These are phyloP conservation scores for Phytophthora sp. DNA, from an alignment of 352 stramenopile genomes.

Conservation along the genomic window DNA sequence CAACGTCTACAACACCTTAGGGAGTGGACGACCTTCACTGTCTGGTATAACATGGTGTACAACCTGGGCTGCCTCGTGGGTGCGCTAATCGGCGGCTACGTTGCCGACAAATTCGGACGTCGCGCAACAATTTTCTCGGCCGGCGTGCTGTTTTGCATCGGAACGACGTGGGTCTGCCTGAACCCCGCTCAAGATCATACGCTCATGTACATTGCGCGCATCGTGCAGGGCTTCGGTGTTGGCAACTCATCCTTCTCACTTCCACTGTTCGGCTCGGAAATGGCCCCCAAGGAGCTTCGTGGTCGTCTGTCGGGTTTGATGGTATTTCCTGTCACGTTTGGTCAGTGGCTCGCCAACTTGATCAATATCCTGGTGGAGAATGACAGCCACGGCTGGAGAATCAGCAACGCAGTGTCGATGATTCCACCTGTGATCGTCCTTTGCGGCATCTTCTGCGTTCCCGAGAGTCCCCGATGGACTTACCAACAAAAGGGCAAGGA, in stretches of 20 bases:
- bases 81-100: conserved; percentile 35
- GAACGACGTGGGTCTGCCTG: conserved; percentile 40
- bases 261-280: conserved; percentile 45
- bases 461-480: conserved; percentile 36
- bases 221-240: conserved; percentile 45
- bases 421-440: conserved; percentile 44
- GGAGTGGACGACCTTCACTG: conserved; percentile 39
- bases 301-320: conserved; percentile 41
- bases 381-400: conserved; percentile 34
- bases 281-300: conserved; percentile 44
- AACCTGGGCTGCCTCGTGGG: conserved; percentile 43
- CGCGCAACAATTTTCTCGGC: conserved; percentile 39
- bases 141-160: conserved; percentile 36
- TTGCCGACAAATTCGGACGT: conserved; percentile 34
- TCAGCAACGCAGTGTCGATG: conserved; percentile 43
- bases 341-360: conserved; percentile 38
- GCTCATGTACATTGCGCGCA: conserved; percentile 34
- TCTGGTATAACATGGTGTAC: conserved; percentile 48
- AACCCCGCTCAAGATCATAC: conserved; percentile 27
- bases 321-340: conserved; percentile 33
- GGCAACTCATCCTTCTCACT: conserved; percentile 44
- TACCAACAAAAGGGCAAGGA: conserved; percentile 35
- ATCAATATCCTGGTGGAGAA: conserved; percentile 42
- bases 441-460: conserved; percentile 34
- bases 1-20: too few species aligned